Base-by-base conservation (phyloP, 2,329 filamentous ascomycete genomes). In the Ophiostoma sp. region DNA sequence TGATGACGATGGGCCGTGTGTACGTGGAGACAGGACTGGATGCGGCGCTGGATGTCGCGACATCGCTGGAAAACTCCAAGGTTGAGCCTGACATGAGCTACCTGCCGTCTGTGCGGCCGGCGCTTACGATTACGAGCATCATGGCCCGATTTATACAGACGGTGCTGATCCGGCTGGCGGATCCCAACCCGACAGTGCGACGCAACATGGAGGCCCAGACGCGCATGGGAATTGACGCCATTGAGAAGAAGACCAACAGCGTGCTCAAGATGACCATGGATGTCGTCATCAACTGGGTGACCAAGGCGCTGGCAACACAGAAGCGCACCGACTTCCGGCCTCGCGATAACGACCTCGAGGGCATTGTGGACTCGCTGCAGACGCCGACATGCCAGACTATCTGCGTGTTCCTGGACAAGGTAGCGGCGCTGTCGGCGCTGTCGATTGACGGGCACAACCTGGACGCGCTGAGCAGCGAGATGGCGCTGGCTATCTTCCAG, bases 61-160 rank as follows among this genome's bases (percentile, higher is more conserved):
- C 89, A 0, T 83, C 89, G 0, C 90, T 95, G 76, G 94, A 98
- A 78, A 89, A 85, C 74, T 81, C 85, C 68, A 97, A 94, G 79
- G 86, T 84, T 17, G 94, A 97, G 77, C 95, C 95, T 0, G 94
- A 99, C 78, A 85, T 98, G 68, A 85, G 86, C 2, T 97, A 96
- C 78, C 85, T 99, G 54, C 87, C 89, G 7, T 88, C 88, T 11
- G 85, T 98, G 52, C 90, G 91, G 44, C 88, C 91, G 1, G 91
- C 93, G 10, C 92, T 97, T 69, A 94, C 89, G 69, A 94, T 97
- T 73, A 90, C 95, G 10, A 94, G 94, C 77, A 87, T 99, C 75
- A 96, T 98, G 88, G 90, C 94, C 75, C 92, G 93, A 73, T 97
- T 95, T 75, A 94, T 96, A 74, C 89, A 90, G 71, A 94, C 93